phyloP scores from a whole-genome alignment of 441 rosid species.

The Populus trichocarpa region DNA sequence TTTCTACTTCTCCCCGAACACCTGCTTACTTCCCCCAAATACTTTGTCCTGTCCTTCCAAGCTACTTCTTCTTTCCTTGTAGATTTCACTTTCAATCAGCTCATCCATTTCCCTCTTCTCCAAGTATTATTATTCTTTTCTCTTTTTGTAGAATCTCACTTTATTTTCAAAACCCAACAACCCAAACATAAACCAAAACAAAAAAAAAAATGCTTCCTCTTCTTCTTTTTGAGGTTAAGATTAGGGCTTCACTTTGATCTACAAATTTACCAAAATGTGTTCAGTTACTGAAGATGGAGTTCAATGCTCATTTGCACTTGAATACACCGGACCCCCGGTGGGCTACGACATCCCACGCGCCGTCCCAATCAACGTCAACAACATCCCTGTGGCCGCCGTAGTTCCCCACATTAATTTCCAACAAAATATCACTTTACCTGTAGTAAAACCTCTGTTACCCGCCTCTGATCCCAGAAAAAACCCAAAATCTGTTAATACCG shows the following conservation, averaged over 20 bases:
- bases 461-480: slow-evolving; percentile 36
- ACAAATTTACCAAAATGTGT: background rate
- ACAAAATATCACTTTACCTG: slow-evolving; percentile 60
- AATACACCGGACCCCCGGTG: slow-evolving; percentile 84
- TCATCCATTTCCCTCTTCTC: background rate
- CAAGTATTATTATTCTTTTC: background rate
- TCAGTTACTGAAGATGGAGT: slow-evolving; percentile 34
- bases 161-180: background rate
- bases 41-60: background rate
- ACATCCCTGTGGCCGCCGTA: slow-evolving; percentile 81
- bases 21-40: background rate
- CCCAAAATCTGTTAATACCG: slow-evolving; percentile 57
- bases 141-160: background rate
- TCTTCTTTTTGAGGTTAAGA: background rate
- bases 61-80: background rate
- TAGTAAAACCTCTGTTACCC: slow-evolving; percentile 67
- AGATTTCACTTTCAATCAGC: background rate
- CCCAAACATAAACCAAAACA: background rate
- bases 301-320: slow-evolving; percentile 73
- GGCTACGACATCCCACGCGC: slow-evolving; percentile 82
- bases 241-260: background rate
- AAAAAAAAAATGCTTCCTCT: background rate
- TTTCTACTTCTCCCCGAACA: too few species aligned
- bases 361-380: slow-evolving; percentile 75
- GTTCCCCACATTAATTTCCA: slow-evolving; percentile 62